phyloP scores from a whole-genome alignment of 495 filamentous ascomycete species.

The Podospora australis region DNA sequence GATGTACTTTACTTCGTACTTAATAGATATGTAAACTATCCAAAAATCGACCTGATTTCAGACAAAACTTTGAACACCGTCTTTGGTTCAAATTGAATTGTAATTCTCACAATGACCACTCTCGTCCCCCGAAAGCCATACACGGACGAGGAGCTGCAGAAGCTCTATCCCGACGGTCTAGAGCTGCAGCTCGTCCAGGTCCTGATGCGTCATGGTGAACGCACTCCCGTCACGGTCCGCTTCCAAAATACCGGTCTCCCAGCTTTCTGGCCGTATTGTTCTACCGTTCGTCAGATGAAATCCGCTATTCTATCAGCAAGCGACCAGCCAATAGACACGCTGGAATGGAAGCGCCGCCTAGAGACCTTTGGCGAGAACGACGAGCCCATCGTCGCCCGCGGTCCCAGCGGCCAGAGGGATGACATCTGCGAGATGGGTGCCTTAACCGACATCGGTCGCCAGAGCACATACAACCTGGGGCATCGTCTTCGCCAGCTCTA shows the following conservation, averaged over 20 bases:
- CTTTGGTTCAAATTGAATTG: no score
- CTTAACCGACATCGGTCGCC: slow-evolving; percentile 78
- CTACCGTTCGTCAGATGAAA: slow-evolving; percentile 62
- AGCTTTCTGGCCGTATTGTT: slow-evolving; percentile 91
- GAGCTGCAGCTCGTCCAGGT: slow-evolving; percentile 87
- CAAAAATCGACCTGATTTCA: no score
- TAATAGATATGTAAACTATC: no score
- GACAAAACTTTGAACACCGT: no score
- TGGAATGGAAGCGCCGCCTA: slow-evolving; percentile 73
- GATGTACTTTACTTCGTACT: no score
- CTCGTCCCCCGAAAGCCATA: slow-evolving; percentile 71
- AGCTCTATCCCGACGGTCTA: slow-evolving; percentile 72
- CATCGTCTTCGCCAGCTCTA: slow-evolving; percentile 75
- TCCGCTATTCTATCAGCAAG: slow-evolving; percentile 52
- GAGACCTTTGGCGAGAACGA: slow-evolving; percentile 70
- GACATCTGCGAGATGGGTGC: slow-evolving; percentile 77
- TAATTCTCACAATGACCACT: slow-evolving; percentile 73
- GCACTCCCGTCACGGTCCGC: slow-evolving; percentile 75
- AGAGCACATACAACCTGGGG: slow-evolving; percentile 78
- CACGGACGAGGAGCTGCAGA: slow-evolving; percentile 67
- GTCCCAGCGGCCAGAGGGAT: slow-evolving; percentile 64
- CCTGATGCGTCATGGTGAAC: slow-evolving; percentile 85
- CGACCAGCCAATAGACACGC: slow-evolving; percentile 46
- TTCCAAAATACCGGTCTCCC: slow-evolving; percentile 84
- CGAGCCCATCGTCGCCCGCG: slow-evolving; percentile 58